Base-by-base conservation (phyloP, 2,329 filamentous ascomycete genomes). In the Aspergillus felis region DNA sequence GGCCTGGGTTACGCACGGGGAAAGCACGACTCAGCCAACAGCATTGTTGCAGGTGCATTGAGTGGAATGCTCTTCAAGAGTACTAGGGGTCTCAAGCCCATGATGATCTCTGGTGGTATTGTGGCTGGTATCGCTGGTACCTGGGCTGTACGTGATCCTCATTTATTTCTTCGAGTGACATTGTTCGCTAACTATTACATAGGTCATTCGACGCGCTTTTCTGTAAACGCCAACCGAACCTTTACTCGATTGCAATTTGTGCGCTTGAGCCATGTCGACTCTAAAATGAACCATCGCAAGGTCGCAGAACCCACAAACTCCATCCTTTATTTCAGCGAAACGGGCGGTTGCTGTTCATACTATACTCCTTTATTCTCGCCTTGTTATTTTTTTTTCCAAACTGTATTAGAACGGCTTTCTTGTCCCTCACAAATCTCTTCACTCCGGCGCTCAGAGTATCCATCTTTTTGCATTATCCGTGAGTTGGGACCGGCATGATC, bases 31-130 rank as follows among this genome's bases (percentile, higher is more conserved):
- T 84, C 91, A 3, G 85, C 88, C 57, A 99, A 99, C 80, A 94
- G 91, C 62, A 84, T 99, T 54, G 77, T 84, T 22, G 93, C 94
- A 4, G 94, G 95, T 63, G 89, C 83, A 1, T 74, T 99, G 66
- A 96, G 92, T 71, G 94, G 94, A 57, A 92, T 93, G 83, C 74
- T 99, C 14, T 99, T 99, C 80, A 97, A 97, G 83, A 96, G 92
- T 75, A 97, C 95, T 51, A 85, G 90, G 69, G 94, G 94, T 5
- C 62, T 94, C 60, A 85, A 90, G 76, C 92, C 92, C 35, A 97
- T 97, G 92, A 82, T 94, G 80, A 94, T 97, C 69, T 96, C 92
- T 38, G 90, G 92, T 62, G 91, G 88, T 66, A 88, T 99, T 64
- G 92, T 97, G 58, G 94, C 88, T 54, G 85, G 87, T 46, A 83